These are phyloP conservation scores for Zygotorulaspora danielsina DNA, from an alignment of 805 yeast species.

Conservation along the genomic window DNA sequence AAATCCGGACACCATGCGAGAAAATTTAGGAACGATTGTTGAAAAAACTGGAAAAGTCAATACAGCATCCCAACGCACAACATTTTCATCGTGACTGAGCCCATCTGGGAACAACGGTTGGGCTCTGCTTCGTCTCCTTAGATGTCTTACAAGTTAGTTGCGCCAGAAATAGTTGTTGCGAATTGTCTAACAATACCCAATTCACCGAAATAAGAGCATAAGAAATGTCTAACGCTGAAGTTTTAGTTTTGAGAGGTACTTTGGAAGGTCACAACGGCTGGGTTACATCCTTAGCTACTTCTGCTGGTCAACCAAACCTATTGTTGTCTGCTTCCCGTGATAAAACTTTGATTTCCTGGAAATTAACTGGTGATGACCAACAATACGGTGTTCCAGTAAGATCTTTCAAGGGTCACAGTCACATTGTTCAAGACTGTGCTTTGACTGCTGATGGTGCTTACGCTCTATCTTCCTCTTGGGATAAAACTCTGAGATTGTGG, in stretches of 20 bases:
- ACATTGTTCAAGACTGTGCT: slow-evolving; percentile 97
- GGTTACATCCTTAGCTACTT: slow-evolving; percentile 98
- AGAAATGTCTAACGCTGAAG: slow-evolving; percentile 76
- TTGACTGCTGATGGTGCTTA: slow-evolving; percentile 96
- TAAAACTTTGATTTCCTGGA: slow-evolving; percentile 97
- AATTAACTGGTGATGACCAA: slow-evolving; percentile 92
- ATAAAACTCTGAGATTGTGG: slow-evolving; percentile 98
- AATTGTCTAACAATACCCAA: no score
- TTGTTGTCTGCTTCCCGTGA: slow-evolving; percentile 98
- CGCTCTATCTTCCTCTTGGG: slow-evolving; percentile 99
- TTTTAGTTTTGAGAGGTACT: slow-evolving; percentile 99
- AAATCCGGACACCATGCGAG: slow-evolving; percentile 23
- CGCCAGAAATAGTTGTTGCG: no score
- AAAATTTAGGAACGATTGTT: slow-evolving; percentile 25
- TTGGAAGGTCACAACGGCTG: slow-evolving; percentile 95
- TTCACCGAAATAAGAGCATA: slow-evolving; percentile 6
- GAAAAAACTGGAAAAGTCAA: slow-evolving; percentile 16
- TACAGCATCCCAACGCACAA: not conserved
- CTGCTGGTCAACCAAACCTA: slow-evolving; percentile 96
- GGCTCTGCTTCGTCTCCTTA: no score
- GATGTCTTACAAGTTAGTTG: no score
- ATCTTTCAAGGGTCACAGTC: slow-evolving; percentile 97
- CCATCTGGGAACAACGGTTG: no score
- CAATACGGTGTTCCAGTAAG: slow-evolving; percentile 97
- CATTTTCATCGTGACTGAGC: slow-evolving; percentile 1